These are phyloP conservation scores for Tagetes patula DNA, from an alignment of 129 eudicot genomes.

Conservation along the genomic window DNA sequence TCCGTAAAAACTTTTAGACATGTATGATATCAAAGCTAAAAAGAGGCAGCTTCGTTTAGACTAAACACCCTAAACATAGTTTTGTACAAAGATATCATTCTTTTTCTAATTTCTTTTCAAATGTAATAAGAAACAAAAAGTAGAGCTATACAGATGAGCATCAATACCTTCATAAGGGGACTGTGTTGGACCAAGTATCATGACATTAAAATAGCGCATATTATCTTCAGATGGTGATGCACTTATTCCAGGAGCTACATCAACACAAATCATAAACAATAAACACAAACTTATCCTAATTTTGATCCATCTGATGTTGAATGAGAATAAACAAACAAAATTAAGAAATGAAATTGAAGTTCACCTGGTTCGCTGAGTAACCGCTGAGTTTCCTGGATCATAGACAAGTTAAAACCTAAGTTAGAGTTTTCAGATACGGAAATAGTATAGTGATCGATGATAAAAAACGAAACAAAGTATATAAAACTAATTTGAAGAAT, in stretches of 20 bases:
- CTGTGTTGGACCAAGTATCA: slow-evolving; percentile 59
- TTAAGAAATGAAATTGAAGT: neutral
- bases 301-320: slow-evolving; percentile 7
- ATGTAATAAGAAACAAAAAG: slow-evolving; percentile 6
- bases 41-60: neutral
- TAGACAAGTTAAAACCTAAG: slow-evolving; percentile 23
- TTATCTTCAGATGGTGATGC: slow-evolving; percentile 62
- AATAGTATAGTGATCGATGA: slow-evolving; percentile 21
- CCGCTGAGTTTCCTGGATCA: slow-evolving; percentile 56
- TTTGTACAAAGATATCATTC: neutral
- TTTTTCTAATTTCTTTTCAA: neutral
- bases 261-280: slow-evolving; percentile 19
- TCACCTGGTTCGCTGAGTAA: slow-evolving; percentile 63
- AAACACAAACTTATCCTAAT: slow-evolving; percentile 2
- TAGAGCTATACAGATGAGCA: neutral
- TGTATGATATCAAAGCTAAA: slow-evolving; percentile 9
- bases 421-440: slow-evolving; percentile 28
- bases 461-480: neutral
- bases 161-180: slow-evolving; percentile 58
- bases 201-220: slow-evolving; percentile 57
- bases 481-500: neutral
- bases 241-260: slow-evolving; percentile 57
- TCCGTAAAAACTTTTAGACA: neutral
- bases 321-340: neutral
- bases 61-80: slow-evolving; percentile 12